A percentile compares a stretch with the other conserved stretches of the same genome.
phyloP scores from a whole-genome alignment of 495 filamentous ascomycete genomes.

The Aspergillus kassunensis region DNA sequence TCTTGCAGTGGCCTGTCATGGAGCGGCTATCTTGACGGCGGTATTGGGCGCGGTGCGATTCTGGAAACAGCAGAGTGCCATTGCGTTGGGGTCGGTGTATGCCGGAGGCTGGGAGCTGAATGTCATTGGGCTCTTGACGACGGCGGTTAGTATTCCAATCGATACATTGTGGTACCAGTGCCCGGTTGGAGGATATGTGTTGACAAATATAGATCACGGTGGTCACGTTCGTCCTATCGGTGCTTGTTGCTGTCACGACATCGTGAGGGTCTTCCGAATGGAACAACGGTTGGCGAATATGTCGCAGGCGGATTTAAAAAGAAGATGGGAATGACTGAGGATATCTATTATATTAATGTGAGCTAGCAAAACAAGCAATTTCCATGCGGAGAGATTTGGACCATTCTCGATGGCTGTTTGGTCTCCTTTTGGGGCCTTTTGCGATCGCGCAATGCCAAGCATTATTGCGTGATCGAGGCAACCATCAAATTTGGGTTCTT shows the following conservation, averaged over 20 bases:
- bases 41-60: constrained; percentile 60
- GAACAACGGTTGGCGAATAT: no score
- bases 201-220: constrained; percentile 9
- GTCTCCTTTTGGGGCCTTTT: not conserved
- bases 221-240: not conserved
- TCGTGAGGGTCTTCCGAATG: not conserved
- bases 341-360: not conserved
- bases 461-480: constrained; percentile 13
- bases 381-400: not conserved
- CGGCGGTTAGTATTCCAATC: constrained; percentile 40
- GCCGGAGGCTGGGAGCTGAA: constrained; percentile 68
- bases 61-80: constrained; percentile 66
- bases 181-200: not conserved
- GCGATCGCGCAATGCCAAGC: constrained; percentile 9
- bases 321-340: not conserved
- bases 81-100: constrained; percentile 60
- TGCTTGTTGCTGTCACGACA: not conserved
- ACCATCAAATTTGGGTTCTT: no score
- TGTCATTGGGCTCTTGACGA: constrained; percentile 45
- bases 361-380: constrained; percentile 2
- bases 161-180: not conserved
- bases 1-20: constrained; percentile 55
- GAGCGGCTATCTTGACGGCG: constrained; percentile 52
- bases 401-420: not conserved
- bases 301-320: not conserved